Evolutionary conservation across 1,284 basidiomycete genomes (phyloP).

Genomic region (Sutorius eximius): DNA sequence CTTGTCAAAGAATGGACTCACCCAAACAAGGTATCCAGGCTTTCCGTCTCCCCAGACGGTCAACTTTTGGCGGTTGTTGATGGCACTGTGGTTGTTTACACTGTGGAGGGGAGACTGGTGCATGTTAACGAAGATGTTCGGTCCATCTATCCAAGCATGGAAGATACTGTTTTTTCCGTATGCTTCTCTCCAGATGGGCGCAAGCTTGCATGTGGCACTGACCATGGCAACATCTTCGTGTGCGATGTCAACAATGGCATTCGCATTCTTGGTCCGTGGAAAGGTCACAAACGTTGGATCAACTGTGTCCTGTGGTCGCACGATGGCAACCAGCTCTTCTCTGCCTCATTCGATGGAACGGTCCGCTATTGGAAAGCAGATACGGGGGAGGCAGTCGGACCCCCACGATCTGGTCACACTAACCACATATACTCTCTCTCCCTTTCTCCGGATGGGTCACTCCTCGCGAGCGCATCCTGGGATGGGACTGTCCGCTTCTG

Average conservation of each 20-base stretch:
- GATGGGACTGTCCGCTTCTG: constrained; percentile 14
- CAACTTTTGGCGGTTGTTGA: neutral
- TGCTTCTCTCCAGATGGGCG: neutral
- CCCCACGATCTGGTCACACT: neutral
- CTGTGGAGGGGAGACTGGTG: neutral
- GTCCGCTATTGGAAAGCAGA: neutral
- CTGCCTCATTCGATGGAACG: too few relatives aligned
- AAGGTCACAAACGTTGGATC: too few relatives aligned
- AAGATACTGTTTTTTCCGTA: neutral
- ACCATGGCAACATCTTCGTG: too few relatives aligned
- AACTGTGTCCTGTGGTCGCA: too few relatives aligned
- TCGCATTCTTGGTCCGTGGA: too few relatives aligned
- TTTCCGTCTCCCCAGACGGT: neutral
- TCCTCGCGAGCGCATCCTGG: constrained; percentile 11
- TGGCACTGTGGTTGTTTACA: neutral
- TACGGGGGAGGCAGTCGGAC: neutral
- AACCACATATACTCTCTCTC: neutral
- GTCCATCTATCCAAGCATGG: too few relatives aligned
- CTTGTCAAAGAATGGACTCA: neutral
- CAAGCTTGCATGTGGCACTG: neutral
- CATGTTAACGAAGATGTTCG: too few relatives aligned
- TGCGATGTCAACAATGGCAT: too few relatives aligned
- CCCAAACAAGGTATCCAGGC: neutral
- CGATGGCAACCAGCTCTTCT: too few relatives aligned
- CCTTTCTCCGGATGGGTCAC: constrained; percentile 2